phyloP scores from a whole-genome alignment of 352 stramenopile species.

The Achlya hypogyna region DNA sequence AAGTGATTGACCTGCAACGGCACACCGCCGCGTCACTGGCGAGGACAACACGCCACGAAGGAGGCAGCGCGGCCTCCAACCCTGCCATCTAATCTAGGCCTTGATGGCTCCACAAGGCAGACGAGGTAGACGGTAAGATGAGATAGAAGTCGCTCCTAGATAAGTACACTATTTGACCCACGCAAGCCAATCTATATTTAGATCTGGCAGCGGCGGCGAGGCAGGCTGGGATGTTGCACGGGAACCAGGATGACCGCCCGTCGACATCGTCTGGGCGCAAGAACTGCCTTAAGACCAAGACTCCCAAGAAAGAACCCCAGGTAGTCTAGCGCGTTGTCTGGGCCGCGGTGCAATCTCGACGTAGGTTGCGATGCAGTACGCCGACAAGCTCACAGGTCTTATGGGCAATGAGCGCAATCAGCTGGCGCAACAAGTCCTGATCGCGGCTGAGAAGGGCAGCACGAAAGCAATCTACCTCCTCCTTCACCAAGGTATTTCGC shows the following conservation, averaged over 20 bases:
- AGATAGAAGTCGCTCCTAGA: no score
- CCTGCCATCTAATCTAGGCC: no score
- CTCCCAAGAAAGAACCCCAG: background rate
- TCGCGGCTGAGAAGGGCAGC: conserved; percentile 63
- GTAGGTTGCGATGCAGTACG: conserved; percentile 6
- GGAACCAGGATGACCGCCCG: background rate
- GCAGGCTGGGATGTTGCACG: background rate
- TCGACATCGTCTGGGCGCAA: background rate
- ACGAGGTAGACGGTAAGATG: no score
- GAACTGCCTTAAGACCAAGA: background rate
- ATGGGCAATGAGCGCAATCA: background rate
- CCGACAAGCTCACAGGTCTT: conserved; percentile 4
- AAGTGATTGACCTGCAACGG: no score
- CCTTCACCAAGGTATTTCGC: conserved; percentile 50
- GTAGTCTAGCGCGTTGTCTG: no score
- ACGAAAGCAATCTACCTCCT: conserved; percentile 56
- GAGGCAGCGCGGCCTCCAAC: no score
- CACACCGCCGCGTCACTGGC: no score
- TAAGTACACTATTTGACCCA: background rate
- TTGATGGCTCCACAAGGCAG: no score
- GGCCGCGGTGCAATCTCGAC: no score
- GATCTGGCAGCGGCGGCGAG: background rate
- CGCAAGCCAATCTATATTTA: background rate
- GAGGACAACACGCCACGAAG: no score
- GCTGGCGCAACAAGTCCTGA: conserved; percentile 37